A percentile compares a stretch with the other conserved stretches of the same genome.
Conservation (phyloP, 306 rosid species). For the Sesbania bispinosa region DNA sequence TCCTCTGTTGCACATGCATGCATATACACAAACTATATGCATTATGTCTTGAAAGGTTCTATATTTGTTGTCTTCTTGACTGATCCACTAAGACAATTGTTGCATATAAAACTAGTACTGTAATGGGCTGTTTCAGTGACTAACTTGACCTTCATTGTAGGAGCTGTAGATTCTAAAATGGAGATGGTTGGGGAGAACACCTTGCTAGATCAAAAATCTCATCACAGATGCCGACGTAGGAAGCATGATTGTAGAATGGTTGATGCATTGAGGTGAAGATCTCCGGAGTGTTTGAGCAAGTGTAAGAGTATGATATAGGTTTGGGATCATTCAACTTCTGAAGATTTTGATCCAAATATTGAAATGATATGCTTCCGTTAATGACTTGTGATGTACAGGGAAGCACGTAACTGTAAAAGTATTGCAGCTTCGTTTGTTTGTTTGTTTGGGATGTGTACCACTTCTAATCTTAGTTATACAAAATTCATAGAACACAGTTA, state of each 20-base stretch:
- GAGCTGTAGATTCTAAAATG: slow-evolving; percentile 63
- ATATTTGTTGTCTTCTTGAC: not conserved
- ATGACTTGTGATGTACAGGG: slow-evolving; percentile 10
- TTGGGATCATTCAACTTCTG: slow-evolving; percentile 7
- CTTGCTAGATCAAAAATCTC: slow-evolving; percentile 76
- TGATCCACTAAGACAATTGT: not conserved
- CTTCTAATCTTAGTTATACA: not conserved
- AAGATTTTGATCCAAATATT: slow-evolving; percentile 5
- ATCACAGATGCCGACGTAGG: slow-evolving; percentile 90
- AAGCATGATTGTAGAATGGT: slow-evolving; percentile 89
- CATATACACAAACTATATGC: not conserved
- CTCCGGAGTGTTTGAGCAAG: not conserved
- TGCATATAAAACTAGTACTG: slow-evolving; percentile 7
- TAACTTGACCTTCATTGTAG: slow-evolving; percentile 24
- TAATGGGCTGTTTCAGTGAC: slow-evolving; percentile 21
- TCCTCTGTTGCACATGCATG: not conserved
- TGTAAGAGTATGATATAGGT: slow-evolving; percentile 14
- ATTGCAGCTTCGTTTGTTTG: not conserved
- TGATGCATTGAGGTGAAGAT: slow-evolving; percentile 53
- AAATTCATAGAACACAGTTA: not conserved
- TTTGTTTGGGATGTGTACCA: not conserved
- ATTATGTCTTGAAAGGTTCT: not conserved
- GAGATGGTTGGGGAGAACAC: slow-evolving; percentile 93
- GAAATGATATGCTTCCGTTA: not conserved
- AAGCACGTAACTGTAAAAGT: not conserved